Percentiles rank a stretch among this genome's conserved stretches.
phyloP scores from a whole-genome alignment of 768 basidiomycete species.

The Imleria badia region DNA sequence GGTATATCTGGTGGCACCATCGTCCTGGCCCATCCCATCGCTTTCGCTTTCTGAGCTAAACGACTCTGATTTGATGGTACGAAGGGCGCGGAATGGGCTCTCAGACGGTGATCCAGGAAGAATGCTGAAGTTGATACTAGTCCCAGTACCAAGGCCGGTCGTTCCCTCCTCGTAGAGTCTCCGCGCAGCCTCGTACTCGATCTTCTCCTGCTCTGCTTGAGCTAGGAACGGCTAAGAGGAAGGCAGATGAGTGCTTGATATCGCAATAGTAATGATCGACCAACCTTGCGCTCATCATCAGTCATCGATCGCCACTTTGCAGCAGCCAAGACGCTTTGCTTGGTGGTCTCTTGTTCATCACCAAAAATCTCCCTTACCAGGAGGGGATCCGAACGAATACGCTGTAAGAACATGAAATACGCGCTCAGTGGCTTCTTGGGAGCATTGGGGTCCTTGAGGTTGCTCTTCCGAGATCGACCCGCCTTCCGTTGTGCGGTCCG shows the following conservation, averaged over 20 bases:
- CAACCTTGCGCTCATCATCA: constrained; percentile 89
- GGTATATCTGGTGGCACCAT: constrained; percentile 39
- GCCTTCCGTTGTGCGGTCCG: constrained; percentile 91
- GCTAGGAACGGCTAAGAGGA: constrained; percentile 78
- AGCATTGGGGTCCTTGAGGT: constrained; percentile 96
- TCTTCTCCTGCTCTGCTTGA: constrained; percentile 93
- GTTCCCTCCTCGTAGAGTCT: constrained; percentile 86
- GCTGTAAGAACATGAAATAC: constrained; percentile 93
- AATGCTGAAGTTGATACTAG: constrained; percentile 82
- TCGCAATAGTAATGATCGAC: constrained; percentile 18
- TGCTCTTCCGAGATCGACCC: constrained; percentile 89
- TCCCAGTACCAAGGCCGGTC: constrained; percentile 58
- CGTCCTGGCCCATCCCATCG: constrained; percentile 58
- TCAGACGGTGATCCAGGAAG: constrained; percentile 64
- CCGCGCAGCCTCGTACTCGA: constrained; percentile 85
- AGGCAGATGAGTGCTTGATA: constrained; percentile 14
- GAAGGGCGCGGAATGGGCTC: constrained; percentile 40
- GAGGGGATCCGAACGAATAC: constrained; percentile 75
- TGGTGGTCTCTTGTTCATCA: constrained; percentile 89
- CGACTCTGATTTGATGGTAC: constrained; percentile 56
- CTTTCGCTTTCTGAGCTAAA: constrained; percentile 71
- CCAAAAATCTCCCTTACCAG: constrained; percentile 83
- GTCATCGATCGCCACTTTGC: constrained; percentile 93
- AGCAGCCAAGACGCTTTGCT: constrained; percentile 91
- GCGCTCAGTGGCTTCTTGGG: constrained; percentile 95